Base-by-base conservation (phyloP, 805 yeast genomes). In the Tetrapisispora phaffii region DNA sequence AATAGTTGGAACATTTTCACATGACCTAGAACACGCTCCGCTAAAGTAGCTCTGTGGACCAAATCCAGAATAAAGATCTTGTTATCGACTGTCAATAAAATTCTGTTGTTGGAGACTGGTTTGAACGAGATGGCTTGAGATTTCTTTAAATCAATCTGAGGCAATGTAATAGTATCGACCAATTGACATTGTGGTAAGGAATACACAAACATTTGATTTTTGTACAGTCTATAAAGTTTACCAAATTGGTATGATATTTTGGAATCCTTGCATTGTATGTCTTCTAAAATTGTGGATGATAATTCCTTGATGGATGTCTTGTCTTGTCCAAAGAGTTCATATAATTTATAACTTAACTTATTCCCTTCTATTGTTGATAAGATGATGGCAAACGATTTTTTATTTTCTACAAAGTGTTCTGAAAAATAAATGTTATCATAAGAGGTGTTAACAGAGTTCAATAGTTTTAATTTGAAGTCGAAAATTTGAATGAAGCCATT, bases 401-500 rank as follows among this genome's bases (percentile, higher is more conserved):
- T 36, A 34, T 52, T 45, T 34, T 56, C 60, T 22, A 46, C 39
- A 39, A 58, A 59, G 46, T 50, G 49, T 39, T 58, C 52, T 8
- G 51, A 55, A 40, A 49, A 49, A 24, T 44, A 42, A 22, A 60
- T 52, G 34, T 55, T 50, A 16, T 49, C 49, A 41, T 59, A 59
- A 1, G 58, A 49, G 9, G 54, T 50, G 23, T 57, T 54, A 17
- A 49, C 29, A 3, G 60, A 55, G 35, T 50, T 46, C 20, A 53
- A 45, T n/a, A 57, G 41, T 41, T 52, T 57, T 42, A 58, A 45
- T n/a, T 53, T 44, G 21, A 48, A 48, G 32, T 57, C 59, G 46
- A 52, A 62, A 15, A 57, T 46, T 44, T 59, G 60, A 23, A 64
- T 50, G 16, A 57, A 46, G 16, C 68, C 68, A 41, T 52, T 55